phyloP scores from a whole-genome alignment of 768 basidiomycete genomes.

The Suillus bovinus region DNA sequence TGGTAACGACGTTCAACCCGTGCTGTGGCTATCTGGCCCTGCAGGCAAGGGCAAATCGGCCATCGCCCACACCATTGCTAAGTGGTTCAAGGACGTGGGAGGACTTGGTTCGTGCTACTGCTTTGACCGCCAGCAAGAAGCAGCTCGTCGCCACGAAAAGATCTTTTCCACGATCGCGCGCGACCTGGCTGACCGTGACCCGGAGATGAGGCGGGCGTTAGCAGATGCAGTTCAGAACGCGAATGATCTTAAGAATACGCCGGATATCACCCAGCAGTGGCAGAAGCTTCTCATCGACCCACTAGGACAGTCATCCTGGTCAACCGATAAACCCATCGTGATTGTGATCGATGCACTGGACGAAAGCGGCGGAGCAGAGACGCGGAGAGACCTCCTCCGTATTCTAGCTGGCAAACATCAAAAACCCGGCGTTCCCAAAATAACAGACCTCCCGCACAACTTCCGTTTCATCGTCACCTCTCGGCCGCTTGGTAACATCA shows the following conservation, averaged over 20 bases:
- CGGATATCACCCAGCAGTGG: not conserved
- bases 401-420: not conserved
- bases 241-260: not conserved
- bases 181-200: conserved; percentile 15
- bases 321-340: conserved; percentile 12
- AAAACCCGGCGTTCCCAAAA: not conserved
- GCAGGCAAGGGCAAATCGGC: conserved; percentile 29
- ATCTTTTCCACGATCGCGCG: conserved; percentile 23
- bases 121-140: conserved; percentile 9
- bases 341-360: conserved; percentile 28
- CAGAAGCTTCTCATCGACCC: conserved; percentile 1
- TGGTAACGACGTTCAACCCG: conserved; percentile 3
- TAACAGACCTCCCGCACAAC: conserved; percentile 1
- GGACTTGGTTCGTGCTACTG: conserved; percentile 16
- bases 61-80: conserved; percentile 11
- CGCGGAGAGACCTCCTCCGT: not conserved
- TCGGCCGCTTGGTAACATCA: not conserved
- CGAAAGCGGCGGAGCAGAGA: conserved; percentile 13
- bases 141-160: conserved; percentile 8
- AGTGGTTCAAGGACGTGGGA: conserved; percentile 11
- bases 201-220: not conserved
- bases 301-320: not conserved
- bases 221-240: not conserved
- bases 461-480: conserved; percentile 14
- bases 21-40: conserved; percentile 26